These are phyloP conservation scores for Grosmannia serpens DNA, from an alignment of 2,329 filamentous ascomycete species.

Conservation along the genomic window DNA sequence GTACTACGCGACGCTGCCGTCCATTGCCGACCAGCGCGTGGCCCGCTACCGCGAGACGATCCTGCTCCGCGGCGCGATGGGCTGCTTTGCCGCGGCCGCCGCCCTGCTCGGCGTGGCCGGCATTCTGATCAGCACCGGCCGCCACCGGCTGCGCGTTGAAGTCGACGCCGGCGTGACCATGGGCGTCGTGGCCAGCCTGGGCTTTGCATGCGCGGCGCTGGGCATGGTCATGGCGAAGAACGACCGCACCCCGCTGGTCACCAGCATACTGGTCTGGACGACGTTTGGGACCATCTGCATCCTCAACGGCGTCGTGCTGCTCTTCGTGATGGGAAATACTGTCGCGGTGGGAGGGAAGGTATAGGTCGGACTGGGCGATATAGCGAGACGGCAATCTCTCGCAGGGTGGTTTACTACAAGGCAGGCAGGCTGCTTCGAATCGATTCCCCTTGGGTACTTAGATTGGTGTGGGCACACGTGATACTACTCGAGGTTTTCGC, in stretches of 20 bases:
- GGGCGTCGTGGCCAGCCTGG: constrained; percentile 55
- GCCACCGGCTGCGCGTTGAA: constrained; percentile 54
- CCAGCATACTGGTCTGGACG: constrained; percentile 28
- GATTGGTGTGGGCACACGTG: background rate
- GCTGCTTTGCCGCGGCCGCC: constrained; percentile 46
- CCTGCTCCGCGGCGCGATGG: constrained; percentile 40
- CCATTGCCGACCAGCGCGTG: constrained; percentile 38
- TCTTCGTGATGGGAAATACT: constrained; percentile 34
- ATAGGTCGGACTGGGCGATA: background rate
- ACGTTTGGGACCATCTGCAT: constrained; percentile 34
- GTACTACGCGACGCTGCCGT: constrained; percentile 42
- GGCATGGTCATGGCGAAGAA: constrained; percentile 44
- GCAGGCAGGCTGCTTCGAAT: too few relatives aligned
- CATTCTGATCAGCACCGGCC: constrained; percentile 56
- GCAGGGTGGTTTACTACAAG: background rate
- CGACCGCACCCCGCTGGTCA: constrained; percentile 29
- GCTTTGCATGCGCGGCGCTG: constrained; percentile 50
- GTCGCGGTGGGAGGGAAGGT: background rate
- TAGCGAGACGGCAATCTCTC: background rate
- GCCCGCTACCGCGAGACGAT: constrained; percentile 40
- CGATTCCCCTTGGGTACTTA: background rate
- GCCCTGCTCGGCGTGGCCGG: constrained; percentile 53
- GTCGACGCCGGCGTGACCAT: constrained; percentile 64
- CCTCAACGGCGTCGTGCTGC: constrained; percentile 39
- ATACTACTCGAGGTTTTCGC: background rate